phyloP scores from a whole-genome alignment of 371 early-diverging fungal genomes.

The Sporodiniella umbellata region DNA sequence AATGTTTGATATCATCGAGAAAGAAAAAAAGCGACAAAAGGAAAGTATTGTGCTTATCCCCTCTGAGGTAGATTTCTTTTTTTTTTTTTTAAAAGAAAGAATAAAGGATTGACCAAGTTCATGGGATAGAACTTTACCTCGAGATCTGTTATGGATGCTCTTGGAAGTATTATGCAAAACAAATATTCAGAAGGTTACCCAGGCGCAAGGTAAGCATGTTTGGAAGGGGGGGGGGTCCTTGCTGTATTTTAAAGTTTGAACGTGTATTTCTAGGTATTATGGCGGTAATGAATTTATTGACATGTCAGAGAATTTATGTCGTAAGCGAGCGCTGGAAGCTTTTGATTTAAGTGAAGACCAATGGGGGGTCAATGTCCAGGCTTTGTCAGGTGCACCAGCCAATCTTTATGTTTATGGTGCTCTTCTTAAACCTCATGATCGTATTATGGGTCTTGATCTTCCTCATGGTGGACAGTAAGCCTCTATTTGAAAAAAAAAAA shows the following conservation, averaged over 20 bases:
- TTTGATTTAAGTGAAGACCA: conserved; percentile 83
- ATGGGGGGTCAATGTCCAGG: conserved; percentile 99
- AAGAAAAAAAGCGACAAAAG: conserved; percentile 96
- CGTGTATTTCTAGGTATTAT: conserved; percentile 88
- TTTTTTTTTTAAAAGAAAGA: not conserved
- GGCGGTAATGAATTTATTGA: conserved; percentile 99
- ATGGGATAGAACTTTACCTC: conserved; percentile 98
- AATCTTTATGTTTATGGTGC: conserved; percentile 98
- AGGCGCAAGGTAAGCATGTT: conserved; percentile 85
- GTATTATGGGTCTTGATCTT: conserved; percentile 98
- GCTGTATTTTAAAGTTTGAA: no score
- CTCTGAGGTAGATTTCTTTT: conserved; percentile 71
- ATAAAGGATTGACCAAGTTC: not conserved
- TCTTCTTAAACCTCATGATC: conserved; percentile 95
- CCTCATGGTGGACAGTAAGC: conserved; percentile 98
- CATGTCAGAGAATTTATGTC: conserved; percentile 93
- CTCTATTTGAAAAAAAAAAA: conserved; percentile 3
- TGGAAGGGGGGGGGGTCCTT: no score
- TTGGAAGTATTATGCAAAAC: conserved; percentile 98
- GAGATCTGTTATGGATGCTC: conserved; percentile 94
- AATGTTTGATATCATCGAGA: conserved; percentile 91
- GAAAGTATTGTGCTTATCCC: conserved; percentile 95
- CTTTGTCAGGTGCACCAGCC: conserved; percentile 96
- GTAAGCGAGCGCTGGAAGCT: conserved; percentile 92
- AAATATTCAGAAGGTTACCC: conserved; percentile 99